Evolutionary conservation across 371 early-diverging fungal species (phyloP).

Genomic region (Mucor ambiguus): DNA sequence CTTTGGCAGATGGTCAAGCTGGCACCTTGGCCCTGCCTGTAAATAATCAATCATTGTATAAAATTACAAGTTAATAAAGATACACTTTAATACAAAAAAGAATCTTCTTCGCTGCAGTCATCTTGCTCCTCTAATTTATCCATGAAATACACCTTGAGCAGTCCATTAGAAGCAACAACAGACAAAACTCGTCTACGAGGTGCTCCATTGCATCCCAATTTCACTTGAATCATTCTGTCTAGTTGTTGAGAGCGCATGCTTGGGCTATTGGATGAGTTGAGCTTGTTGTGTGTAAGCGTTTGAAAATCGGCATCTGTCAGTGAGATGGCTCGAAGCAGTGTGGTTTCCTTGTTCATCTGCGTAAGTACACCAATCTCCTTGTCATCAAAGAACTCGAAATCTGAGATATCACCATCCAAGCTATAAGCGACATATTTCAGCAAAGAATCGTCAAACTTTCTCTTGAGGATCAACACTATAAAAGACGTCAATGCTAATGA

Average conservation of each 20-base stretch:
- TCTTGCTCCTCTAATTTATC: constrained; percentile 8
- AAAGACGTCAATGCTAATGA: not conserved
- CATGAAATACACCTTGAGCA: constrained; percentile 16
- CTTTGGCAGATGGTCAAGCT: too few relatives aligned
- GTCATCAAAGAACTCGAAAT: constrained; percentile 31
- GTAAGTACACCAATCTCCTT: constrained; percentile 19
- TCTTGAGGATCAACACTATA: constrained; percentile 19
- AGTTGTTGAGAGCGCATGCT: not conserved
- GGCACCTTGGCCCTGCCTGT: too few relatives aligned
- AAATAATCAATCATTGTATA: too few relatives aligned
- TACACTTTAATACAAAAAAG: too few relatives aligned
- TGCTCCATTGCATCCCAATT: constrained; percentile 26
- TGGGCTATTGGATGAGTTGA: not conserved
- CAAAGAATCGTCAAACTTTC: not conserved
- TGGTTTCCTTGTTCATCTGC: constrained; percentile 12
- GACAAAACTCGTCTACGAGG: constrained; percentile 22
- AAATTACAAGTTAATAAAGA: too few relatives aligned
- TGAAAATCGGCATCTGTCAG: constrained; percentile 8
- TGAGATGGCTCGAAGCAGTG: constrained; percentile 8
- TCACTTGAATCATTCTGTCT: constrained; percentile 15
- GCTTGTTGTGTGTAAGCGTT: not conserved
- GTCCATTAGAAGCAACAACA: constrained; percentile 15
- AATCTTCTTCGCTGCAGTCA: not conserved
- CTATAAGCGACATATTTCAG: constrained; percentile 7
- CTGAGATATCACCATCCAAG: constrained; percentile 8